Evolutionary conservation across 139 green algal species (phyloP).

Genomic region (Tetraselmis striata): DNA sequence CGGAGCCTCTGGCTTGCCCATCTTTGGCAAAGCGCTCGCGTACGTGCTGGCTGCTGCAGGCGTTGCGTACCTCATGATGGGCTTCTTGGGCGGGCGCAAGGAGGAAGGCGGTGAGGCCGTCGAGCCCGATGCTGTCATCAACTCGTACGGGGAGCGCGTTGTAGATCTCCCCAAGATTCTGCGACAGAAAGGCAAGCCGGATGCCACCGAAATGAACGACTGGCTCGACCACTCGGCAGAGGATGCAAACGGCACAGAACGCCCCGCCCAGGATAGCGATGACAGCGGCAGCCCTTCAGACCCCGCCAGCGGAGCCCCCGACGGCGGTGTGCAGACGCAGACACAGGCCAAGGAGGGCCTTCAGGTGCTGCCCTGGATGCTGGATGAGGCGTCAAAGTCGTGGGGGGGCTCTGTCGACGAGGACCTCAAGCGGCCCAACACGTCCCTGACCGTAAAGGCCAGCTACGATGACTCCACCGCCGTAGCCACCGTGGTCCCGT

Average conservation of each 20-base stretch:
- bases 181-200: not conserved
- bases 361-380: not conserved
- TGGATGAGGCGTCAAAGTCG: not conserved
- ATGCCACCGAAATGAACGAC: not conserved
- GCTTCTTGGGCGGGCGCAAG: not conserved
- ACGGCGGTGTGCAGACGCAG: not conserved
- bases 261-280: not conserved
- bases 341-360: not conserved
- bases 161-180: not conserved
- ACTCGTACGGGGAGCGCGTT: not conserved
- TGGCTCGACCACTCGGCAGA: not conserved
- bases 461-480: not conserved
- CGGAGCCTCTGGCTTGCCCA: not conserved
- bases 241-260: too few relatives aligned
- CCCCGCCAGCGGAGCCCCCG: not conserved
- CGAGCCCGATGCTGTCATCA: not conserved
- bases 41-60: not conserved
- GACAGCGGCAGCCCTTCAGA: not conserved
- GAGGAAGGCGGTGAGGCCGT: not conserved
- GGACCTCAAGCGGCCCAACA: not conserved
- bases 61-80: not conserved
- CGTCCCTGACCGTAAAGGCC: not conserved
- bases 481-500: not conserved
- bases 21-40: not conserved
- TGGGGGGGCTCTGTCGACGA: not conserved